phyloP scores from a whole-genome alignment of 176 grass and related monocot species.

The Triticum dicoccoides region DNA sequence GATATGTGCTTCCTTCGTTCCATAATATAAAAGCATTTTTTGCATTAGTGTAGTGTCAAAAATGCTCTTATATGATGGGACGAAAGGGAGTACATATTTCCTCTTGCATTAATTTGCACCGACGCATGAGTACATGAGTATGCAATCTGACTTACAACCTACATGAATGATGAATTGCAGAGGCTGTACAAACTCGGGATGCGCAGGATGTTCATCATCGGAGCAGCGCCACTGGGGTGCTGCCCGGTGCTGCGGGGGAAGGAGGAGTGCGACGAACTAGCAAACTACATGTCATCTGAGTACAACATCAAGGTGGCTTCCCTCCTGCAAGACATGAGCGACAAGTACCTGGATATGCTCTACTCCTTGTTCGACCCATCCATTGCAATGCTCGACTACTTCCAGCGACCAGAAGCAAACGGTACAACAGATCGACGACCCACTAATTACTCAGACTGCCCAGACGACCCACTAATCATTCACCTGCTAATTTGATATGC shows the following conservation, averaged over 20 bases:
- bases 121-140: too few relatives aligned
- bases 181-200: constrained; percentile 60
- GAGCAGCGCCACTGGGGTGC: constrained; percentile 54
- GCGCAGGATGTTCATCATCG: constrained; percentile 49
- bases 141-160: neutral
- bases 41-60: too few relatives aligned
- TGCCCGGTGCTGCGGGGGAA: constrained; percentile 45
- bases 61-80: too few relatives aligned
- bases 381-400: constrained; percentile 29
- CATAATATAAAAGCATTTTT: too few relatives aligned
- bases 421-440: constrained; percentile 19
- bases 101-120: too few relatives aligned
- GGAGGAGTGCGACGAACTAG: constrained; percentile 43
- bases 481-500: too few relatives aligned
- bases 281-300: constrained; percentile 42
- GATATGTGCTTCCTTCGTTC: too few relatives aligned
- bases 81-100: neutral
- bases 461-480: too few relatives aligned
- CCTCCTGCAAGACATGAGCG: constrained; percentile 32
- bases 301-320: constrained; percentile 44
- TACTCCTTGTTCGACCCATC: constrained; percentile 54
- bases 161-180: constrained; percentile 18
- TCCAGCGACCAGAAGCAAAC: constrained; percentile 38
- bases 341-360: constrained; percentile 28
- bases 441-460: neutral